phyloP scores from a whole-genome alignment of 805 yeast species.

The Metschnikowia continentalis region DNA sequence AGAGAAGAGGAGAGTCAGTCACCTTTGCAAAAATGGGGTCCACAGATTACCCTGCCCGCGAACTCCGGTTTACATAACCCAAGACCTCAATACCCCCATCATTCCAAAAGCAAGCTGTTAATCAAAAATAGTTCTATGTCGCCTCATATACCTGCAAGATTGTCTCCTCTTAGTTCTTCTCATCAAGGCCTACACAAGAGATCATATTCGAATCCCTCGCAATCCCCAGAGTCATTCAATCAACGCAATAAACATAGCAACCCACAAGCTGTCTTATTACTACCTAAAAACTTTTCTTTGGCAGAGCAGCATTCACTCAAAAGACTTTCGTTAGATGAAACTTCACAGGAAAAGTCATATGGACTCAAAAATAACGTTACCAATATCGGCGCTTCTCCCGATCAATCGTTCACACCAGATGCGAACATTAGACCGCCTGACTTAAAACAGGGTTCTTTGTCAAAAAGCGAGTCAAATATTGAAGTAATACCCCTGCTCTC shows the following conservation, averaged over 20 bases:
- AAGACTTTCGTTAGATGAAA: conserved; percentile 19
- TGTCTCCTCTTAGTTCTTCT: conserved; percentile 4
- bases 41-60: not conserved
- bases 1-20: not conserved
- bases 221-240: conserved; percentile 17
- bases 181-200: conserved; percentile 22
- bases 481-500: conserved; percentile 1
- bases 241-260: conserved; percentile 14
- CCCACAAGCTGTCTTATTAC: conserved; percentile 45
- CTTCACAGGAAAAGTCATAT: conserved; percentile 1
- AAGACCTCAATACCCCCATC: conserved; percentile 28
- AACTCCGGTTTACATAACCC: conserved; percentile 27
- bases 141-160: conserved; percentile 4
- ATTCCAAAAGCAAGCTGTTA: conserved; percentile 7
- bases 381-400: conserved; percentile 15
- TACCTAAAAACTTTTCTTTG: conserved; percentile 46
- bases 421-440: not conserved
- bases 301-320: conserved; percentile 22
- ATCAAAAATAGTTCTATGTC: conserved; percentile 11
- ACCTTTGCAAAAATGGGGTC: conserved; percentile 3
- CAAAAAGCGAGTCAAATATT: not conserved
- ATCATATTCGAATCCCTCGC: conserved; percentile 33
- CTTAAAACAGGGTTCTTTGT: not conserved
- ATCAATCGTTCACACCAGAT: not conserved
- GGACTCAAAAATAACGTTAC: conserved; percentile 14